Evolutionary conservation across 306 rosid species (phyloP).

Genomic region (Dalbergia cochinchinensis): DNA sequence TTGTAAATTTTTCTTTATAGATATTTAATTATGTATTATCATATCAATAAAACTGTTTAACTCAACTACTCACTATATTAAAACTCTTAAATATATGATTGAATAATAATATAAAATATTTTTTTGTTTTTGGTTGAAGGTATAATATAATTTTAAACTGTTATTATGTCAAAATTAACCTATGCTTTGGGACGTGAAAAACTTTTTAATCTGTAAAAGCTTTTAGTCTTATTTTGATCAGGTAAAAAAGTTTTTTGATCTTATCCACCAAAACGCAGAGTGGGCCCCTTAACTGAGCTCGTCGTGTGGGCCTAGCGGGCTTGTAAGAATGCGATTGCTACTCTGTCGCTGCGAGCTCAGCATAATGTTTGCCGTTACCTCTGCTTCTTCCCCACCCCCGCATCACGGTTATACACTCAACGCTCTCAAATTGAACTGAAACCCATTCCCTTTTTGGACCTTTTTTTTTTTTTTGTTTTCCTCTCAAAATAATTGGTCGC

Average conservation of each 20-base stretch:
- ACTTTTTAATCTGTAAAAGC: background rate
- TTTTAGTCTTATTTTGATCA: background rate
- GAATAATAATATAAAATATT: too few relatives aligned
- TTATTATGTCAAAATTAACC: too few relatives aligned
- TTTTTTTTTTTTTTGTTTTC: too few relatives aligned
- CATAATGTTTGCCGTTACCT: background rate
- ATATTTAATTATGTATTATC: too few relatives aligned
- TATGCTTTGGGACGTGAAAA: too few relatives aligned
- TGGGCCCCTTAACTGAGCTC: conserved; percentile 7
- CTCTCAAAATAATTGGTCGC: background rate
- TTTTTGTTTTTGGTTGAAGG: too few relatives aligned
- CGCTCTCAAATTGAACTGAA: background rate
- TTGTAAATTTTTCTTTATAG: too few relatives aligned
- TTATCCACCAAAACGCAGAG: background rate
- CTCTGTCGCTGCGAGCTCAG: background rate
- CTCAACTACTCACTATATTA: too few relatives aligned
- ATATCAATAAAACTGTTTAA: too few relatives aligned
- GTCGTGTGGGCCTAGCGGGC: background rate
- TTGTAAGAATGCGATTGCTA: background rate
- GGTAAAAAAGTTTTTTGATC: background rate
- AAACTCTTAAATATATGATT: too few relatives aligned
- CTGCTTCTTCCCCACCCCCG: background rate
- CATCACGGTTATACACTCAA: background rate
- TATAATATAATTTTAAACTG: too few relatives aligned
- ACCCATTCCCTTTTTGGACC: background rate